A percentile compares a stretch with the other conserved stretches of the same genome.
Conservation (phyloP, 352 stramenopile species). For the Phytophthora cajani region DNA sequence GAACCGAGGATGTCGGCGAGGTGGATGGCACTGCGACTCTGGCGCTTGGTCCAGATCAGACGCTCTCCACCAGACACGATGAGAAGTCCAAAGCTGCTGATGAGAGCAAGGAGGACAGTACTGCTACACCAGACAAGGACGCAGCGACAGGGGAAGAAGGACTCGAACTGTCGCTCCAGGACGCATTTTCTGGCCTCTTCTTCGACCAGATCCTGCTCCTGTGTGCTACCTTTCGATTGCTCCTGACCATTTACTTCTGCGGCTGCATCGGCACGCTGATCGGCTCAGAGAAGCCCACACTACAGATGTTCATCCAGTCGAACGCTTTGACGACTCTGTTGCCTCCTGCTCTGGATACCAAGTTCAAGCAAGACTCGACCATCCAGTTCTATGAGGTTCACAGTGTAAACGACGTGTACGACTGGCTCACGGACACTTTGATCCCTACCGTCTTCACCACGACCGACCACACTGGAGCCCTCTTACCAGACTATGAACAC, state of each 20-base stretch:
- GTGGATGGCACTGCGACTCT: too few relatives aligned
- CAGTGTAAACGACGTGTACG: constrained; percentile 36
- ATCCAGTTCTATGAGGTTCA: background rate
- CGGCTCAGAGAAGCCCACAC: background rate
- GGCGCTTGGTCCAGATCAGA: too few relatives aligned
- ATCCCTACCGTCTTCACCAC: constrained; percentile 45
- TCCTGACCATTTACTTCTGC: background rate
- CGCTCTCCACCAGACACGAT: too few relatives aligned
- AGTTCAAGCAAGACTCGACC: background rate
- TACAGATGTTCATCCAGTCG: background rate
- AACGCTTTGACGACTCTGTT: background rate
- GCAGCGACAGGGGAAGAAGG: too few relatives aligned
- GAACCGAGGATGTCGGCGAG: too few relatives aligned
- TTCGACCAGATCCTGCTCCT: too few relatives aligned
- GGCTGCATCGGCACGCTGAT: background rate
- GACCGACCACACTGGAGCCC: constrained; percentile 43
- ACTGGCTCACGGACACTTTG: constrained; percentile 49
- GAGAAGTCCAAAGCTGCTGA: too few relatives aligned
- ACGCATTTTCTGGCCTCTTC: too few relatives aligned
- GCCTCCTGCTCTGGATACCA: background rate
- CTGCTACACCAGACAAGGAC: too few relatives aligned
- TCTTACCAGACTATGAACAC: constrained; percentile 22
- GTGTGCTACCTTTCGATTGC: background rate
- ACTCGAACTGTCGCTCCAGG: too few relatives aligned
- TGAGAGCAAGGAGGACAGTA: too few relatives aligned